These are phyloP conservation scores for Colletotrichum chlorophyti DNA, from an alignment of 2,329 filamentous ascomycete species.

Conservation along the genomic window DNA sequence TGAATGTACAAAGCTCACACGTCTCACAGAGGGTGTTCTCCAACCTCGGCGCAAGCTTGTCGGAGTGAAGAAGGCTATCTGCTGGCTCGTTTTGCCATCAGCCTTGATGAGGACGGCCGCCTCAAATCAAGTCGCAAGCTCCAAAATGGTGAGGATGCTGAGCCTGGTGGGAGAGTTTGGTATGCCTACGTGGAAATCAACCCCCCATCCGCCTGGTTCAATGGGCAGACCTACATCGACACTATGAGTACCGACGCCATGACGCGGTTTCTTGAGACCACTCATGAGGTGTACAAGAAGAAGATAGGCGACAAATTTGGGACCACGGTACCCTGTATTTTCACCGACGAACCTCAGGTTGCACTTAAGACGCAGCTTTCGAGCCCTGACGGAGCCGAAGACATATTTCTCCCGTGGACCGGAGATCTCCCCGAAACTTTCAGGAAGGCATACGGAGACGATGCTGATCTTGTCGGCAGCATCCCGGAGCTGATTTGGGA, in stretches of 20 bases:
- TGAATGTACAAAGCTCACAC: no score
- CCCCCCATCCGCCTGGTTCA: constrained; percentile 38
- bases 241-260: constrained; percentile 37
- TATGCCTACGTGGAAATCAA: constrained; percentile 41
- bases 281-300: constrained; percentile 38
- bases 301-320: constrained; percentile 38
- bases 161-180: constrained; percentile 33
- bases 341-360: constrained; percentile 42
- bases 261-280: constrained; percentile 36
- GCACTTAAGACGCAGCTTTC: constrained; percentile 37
- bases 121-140: constrained; percentile 33
- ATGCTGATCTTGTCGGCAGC: constrained; percentile 31
- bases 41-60: constrained; percentile 24
- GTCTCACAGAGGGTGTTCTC: not conserved
- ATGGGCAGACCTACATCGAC: constrained; percentile 39
- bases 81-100: constrained; percentile 34
- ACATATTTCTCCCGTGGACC: constrained; percentile 40
- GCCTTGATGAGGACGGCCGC: constrained; percentile 33
- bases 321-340: constrained; percentile 37
- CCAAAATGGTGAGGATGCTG: constrained; percentile 28
- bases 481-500: constrained; percentile 40
- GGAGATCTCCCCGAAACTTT: constrained; percentile 36
- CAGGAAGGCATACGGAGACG: constrained; percentile 29
- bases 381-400: constrained; percentile 31
- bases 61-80: constrained; percentile 35